These are phyloP conservation scores for Cocos nucifera DNA, from an alignment of 176 grass and related monocot genomes.

Conservation along the genomic window DNA sequence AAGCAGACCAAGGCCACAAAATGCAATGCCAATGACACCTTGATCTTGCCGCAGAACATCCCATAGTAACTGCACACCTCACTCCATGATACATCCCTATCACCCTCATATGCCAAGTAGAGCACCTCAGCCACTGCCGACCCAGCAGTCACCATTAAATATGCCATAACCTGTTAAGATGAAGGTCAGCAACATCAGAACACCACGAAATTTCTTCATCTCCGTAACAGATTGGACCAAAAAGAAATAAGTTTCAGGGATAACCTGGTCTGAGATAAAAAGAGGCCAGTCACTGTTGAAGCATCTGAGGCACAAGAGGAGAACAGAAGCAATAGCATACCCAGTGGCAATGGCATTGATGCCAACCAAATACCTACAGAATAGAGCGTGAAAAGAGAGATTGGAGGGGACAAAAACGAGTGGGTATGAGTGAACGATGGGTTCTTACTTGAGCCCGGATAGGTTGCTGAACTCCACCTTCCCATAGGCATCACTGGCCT, in stretches of 20 bases:
- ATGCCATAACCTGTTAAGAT: constrained; percentile 40
- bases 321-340: constrained; percentile 41
- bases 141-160: constrained; percentile 71
- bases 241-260: too few species aligned
- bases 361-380: constrained; percentile 51
- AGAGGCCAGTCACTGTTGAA: constrained; percentile 42
- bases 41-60: constrained; percentile 58
- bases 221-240: too few species aligned
- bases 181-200: neutral
- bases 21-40: constrained; percentile 57
- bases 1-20: constrained; percentile 59
- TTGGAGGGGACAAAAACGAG: neutral
- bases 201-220: too few species aligned
- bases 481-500: constrained; percentile 64
- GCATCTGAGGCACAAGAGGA: constrained; percentile 30
- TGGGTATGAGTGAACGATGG: neutral
- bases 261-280: constrained; percentile 74
- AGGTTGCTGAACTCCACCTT: constrained; percentile 58
- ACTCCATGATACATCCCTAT: constrained; percentile 65
- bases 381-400: neutral
- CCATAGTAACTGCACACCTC: constrained; percentile 96
- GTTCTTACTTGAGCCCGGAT: constrained; percentile 65
- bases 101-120: constrained; percentile 54
- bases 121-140: constrained; percentile 71
- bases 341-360: constrained; percentile 54